Base-by-base conservation (phyloP, 2,329 filamentous ascomycete genomes). In the Colletotrichum noveboracense region DNA sequence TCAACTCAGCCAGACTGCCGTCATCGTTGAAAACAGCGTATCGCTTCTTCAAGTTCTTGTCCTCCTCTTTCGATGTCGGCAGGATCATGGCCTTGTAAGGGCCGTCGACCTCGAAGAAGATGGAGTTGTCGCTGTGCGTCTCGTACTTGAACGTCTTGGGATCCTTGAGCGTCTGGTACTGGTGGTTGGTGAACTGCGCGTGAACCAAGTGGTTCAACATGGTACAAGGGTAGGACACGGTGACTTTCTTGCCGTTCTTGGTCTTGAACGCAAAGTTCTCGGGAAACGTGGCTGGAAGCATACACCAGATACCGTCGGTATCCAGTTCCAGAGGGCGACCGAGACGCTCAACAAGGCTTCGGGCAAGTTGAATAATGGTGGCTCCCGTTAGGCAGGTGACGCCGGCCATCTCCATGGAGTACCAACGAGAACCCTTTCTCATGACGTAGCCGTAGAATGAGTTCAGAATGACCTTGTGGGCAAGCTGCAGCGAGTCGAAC, bases 381-480 rank as follows among this genome's bases (percentile, higher is more conserved):
- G 97, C 97, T 77, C 97, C 97, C 2, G 97, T 99, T 83, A 99
- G 88, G 86, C 97, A 99, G 56, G 97, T 99, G 6, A 99, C 97
- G 80, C 97, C 97, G 18, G 97, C 97, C 97, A 99, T 99, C 83
- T 99, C 97, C 91, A 99, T 93, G 21, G 97, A 99, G 83, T 99
- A 99, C 97, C 97, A 99, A 71, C 97, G 93, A 48, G 97, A 99
- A 38, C 97, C 97, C 84, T 99, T 99, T 87, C 97, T 91, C 97
- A 99, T 99, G 83, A 98, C 97, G 83, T 99, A 99, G 78, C 97
- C 97, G 80, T 99, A 99, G 88, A 99, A 99, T 71, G 96, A 98
- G 88, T 99, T 99, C 71, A 99, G 85, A 89, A 99, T 99, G 87
- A 99, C 97, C 84, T 99, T 99, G 88, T 99, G 97, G 0, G 97